Conservation (phyloP, 148 eudicot species). For the Cornus suecica region DNA sequence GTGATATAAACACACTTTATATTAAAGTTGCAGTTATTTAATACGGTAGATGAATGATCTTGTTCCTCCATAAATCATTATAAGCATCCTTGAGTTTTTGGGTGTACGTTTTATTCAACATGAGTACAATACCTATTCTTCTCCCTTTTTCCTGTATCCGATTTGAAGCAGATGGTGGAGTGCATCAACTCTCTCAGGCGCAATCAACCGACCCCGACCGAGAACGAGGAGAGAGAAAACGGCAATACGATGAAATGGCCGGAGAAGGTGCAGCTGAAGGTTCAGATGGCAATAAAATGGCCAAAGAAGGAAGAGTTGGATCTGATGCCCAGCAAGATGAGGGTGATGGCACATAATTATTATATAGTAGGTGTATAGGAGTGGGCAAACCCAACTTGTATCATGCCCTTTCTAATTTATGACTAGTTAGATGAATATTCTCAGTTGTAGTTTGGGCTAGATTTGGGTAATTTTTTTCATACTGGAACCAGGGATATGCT, state of each 20-base stretch:
- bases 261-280: conserved; percentile 35
- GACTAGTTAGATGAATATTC: conserved; percentile 21
- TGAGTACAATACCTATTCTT: neutral
- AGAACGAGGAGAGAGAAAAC: conserved; percentile 38
- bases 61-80: neutral
- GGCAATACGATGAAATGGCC: conserved; percentile 38
- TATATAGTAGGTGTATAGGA: conserved; percentile 4
- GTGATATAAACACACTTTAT: neutral
- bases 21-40: neutral
- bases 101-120: neutral
- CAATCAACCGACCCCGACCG: conserved; percentile 38
- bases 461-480: neutral
- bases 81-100: neutral
- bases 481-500: conserved; percentile 9
- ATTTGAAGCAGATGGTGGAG: conserved; percentile 45
- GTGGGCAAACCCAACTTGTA: neutral
- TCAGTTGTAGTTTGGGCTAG: conserved; percentile 5
- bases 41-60: neutral
- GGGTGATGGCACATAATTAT: conserved; percentile 6
- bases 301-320: conserved; percentile 24
- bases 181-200: conserved; percentile 37
- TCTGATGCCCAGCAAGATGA: conserved; percentile 32
- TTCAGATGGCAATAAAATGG: conserved; percentile 33
- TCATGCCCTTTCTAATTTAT: neutral
- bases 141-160: neutral